Conservation (phyloP, 2,329 filamentous ascomycete genomes). For the Tolypocladium ovalisporum region DNA sequence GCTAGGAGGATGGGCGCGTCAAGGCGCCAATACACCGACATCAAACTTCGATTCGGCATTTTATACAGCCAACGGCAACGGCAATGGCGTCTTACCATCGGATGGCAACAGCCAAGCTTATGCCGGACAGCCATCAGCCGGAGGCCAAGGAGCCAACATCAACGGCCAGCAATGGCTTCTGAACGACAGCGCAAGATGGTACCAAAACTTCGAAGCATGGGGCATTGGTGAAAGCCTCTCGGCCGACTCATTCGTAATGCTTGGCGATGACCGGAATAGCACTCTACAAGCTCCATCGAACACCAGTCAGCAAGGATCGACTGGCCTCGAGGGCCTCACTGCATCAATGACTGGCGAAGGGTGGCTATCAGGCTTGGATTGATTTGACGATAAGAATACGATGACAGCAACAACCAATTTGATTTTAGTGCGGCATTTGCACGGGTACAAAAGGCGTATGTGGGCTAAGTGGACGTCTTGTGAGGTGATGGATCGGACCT, state of each 20-base stretch:
- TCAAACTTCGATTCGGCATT: constrained; percentile 1
- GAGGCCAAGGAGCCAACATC: constrained; percentile 19
- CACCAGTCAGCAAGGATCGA: constrained; percentile 9
- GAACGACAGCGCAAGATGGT: constrained; percentile 46
- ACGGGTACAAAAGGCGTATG: background rate
- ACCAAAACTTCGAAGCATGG: constrained; percentile 47
- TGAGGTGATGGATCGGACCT: too few relatives aligned
- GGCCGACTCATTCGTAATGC: constrained; percentile 17
- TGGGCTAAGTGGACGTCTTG: background rate
- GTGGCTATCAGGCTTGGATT: constrained; percentile 26
- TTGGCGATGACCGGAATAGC: constrained; percentile 11
- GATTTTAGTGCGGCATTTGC: too few relatives aligned
- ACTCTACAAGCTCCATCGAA: constrained; percentile 1
- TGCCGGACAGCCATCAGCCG: constrained; percentile 2
- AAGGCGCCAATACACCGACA: background rate
- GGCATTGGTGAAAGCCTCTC: constrained; percentile 21
- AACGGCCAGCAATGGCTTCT: constrained; percentile 48
- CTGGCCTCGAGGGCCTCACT: constrained; percentile 20
- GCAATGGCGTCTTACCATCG: background rate
- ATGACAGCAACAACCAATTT: too few relatives aligned
- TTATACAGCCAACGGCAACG: background rate
- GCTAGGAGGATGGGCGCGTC: constrained; percentile 14
- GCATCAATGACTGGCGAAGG: constrained; percentile 18
- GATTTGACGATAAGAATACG: background rate
- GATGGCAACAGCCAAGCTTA: constrained; percentile 10